Conservation (phyloP, 805 yeast genomes). For the Ogataea paraovalis region DNA sequence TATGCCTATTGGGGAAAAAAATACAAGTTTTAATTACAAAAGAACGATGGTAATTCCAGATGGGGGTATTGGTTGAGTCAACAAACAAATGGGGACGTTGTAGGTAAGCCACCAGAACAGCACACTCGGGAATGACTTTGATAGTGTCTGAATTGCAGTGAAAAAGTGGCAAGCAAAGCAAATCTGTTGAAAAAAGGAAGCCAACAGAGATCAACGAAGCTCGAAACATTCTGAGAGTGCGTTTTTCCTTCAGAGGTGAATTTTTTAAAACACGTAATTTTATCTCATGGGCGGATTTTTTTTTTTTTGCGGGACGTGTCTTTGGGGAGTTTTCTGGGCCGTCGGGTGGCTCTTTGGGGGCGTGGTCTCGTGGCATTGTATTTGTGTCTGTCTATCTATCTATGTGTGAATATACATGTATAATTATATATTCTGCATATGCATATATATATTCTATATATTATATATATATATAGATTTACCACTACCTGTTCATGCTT, state of each 20-base stretch:
- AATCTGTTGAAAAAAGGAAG: neutral
- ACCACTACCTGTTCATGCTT: constrained; percentile 17
- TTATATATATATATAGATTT: neutral
- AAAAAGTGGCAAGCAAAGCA: neutral
- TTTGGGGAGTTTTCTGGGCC: too few relatives aligned
- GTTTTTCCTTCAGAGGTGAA: neutral
- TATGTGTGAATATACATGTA: too few relatives aligned
- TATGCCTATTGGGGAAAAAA: neutral
- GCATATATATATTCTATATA: too few relatives aligned
- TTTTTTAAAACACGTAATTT: neutral
- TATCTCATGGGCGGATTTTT: neutral
- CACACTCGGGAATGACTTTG: neutral
- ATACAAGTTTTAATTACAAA: neutral
- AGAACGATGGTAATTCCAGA: neutral
- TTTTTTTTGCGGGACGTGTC: neutral
- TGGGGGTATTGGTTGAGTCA: too few relatives aligned
- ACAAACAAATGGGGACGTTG: too few relatives aligned
- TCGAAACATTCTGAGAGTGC: neutral
- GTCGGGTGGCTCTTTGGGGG: too few relatives aligned
- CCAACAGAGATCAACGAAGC: neutral
- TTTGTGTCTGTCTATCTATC: too few relatives aligned
- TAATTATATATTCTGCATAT: too few relatives aligned
- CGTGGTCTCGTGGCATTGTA: too few relatives aligned
- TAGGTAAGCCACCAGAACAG: too few relatives aligned
- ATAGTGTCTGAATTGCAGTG: neutral